Evolutionary conservation across 2,329 filamentous ascomycete species (phyloP).

Genomic region (Teratosphaeria gauchensis): DNA sequence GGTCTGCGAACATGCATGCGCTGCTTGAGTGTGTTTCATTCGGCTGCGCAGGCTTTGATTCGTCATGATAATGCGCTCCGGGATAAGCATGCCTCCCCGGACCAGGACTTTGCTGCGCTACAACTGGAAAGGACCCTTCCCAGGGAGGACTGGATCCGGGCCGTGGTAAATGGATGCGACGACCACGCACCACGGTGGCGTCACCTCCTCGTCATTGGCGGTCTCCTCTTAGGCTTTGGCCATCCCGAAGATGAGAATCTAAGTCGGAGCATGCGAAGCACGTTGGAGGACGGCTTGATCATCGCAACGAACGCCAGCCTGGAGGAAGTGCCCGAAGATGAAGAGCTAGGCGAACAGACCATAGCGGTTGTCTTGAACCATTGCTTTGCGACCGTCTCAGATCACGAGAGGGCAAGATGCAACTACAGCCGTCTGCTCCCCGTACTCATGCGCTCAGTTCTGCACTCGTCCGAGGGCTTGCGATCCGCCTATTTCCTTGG

Average conservation of each 20-base stretch:
- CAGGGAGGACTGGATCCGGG: conserved; percentile 49
- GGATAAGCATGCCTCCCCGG: conserved; percentile 11
- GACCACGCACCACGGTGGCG: conserved; percentile 63
- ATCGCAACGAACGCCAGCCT: conserved; percentile 69
- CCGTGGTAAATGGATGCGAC: conserved; percentile 50
- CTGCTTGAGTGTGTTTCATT: conserved; percentile 62
- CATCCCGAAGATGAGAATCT: conserved; percentile 53
- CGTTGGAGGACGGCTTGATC: conserved; percentile 63
- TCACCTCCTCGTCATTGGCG: conserved; percentile 70
- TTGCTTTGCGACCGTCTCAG: conserved; percentile 61
- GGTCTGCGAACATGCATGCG: conserved; percentile 55
- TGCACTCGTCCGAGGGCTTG: conserved; percentile 62
- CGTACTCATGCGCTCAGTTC: conserved; percentile 56
- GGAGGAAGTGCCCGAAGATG: conserved; percentile 42
- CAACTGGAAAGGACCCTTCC: conserved; percentile 23
- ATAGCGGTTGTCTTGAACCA: conserved; percentile 68
- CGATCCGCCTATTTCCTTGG: conserved; percentile 66
- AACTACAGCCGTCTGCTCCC: conserved; percentile 62
- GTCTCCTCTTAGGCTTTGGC: conserved; percentile 68
- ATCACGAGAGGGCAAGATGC: conserved; percentile 47
- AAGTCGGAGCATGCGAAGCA: conserved; percentile 53
- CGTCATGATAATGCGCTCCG: conserved; percentile 36
- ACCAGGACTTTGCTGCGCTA: conserved; percentile 17
- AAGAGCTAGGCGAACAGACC: conserved; percentile 37
- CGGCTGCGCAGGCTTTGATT: conserved; percentile 49